Conservation (phyloP, 305 asterid species). For the Euphrasia arctica region DNA sequence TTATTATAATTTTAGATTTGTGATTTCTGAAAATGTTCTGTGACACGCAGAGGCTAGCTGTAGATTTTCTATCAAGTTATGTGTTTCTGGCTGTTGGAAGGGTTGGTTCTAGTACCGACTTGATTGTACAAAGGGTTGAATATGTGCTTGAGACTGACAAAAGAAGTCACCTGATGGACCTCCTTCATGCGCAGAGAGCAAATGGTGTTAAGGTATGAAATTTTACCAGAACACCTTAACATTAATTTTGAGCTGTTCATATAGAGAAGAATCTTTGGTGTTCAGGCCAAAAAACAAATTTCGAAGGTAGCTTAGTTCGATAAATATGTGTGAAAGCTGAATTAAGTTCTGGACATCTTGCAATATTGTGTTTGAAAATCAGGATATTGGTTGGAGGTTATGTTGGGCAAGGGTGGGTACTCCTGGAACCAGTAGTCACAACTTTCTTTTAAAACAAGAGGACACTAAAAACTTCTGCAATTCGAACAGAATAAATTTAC, state of each 20-base stretch:
- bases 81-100: constrained; percentile 84
- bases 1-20: constrained; percentile 18
- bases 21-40: constrained; percentile 22
- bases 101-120: constrained; percentile 89
- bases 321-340: constrained; percentile 8
- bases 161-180: constrained; percentile 89
- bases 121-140: constrained; percentile 87
- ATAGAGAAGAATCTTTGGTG: not conserved
- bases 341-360: constrained; percentile 3
- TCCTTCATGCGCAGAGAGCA: constrained; percentile 78
- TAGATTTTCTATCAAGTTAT: constrained; percentile 65
- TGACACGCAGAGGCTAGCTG: constrained; percentile 66
- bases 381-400: not conserved
- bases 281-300: not conserved
- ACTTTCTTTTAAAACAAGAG: not conserved
- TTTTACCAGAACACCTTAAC: not conserved
- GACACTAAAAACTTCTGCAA: not conserved
- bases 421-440: too few species aligned
- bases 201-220: constrained; percentile 47
- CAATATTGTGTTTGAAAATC: constrained; percentile 9
- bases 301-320: not conserved
- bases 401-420: too few species aligned
- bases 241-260: not conserved
- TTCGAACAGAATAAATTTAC: constrained; percentile 4
- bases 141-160: constrained; percentile 83